A percentile compares a stretch with the other conserved stretches of the same genome.
Conservation (phyloP, 305 asterid genomes). For the Stenogyne calaminthoides region DNA sequence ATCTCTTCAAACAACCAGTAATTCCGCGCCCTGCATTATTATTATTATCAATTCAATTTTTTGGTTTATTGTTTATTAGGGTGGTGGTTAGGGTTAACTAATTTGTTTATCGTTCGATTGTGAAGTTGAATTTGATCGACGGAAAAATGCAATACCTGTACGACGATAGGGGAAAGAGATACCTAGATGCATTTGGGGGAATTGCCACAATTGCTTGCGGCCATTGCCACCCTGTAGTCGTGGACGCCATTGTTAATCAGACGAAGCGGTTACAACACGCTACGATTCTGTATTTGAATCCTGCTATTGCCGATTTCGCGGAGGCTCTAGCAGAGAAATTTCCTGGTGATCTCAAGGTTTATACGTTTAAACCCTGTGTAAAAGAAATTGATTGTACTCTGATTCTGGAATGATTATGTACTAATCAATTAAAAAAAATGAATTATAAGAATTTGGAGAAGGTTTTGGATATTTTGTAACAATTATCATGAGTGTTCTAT, state of each 20-base stretch:
- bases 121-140: constrained; percentile 66
- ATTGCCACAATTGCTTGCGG: constrained; percentile 80
- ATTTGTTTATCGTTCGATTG: too few species aligned
- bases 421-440: too few species aligned
- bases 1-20: constrained; percentile 72
- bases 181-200: constrained; percentile 73
- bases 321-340: constrained; percentile 76
- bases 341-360: constrained; percentile 78
- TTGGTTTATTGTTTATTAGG: background rate
- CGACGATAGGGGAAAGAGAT: constrained; percentile 63
- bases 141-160: constrained; percentile 75
- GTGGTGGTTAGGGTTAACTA: too few species aligned
- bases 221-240: constrained; percentile 88
- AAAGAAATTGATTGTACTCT: too few species aligned
- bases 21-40: background rate
- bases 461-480: too few species aligned
- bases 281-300: constrained; percentile 65
- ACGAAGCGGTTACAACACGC: constrained; percentile 73
- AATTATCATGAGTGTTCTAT: too few species aligned
- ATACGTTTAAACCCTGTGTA: too few species aligned
- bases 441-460: too few species aligned
- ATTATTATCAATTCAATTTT: background rate
- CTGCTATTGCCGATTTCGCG: constrained; percentile 74
- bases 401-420: too few species aligned
- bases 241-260: constrained; percentile 71